phyloP scores from a whole-genome alignment of 257 asterid genomes.

The Primulina tabacum region DNA sequence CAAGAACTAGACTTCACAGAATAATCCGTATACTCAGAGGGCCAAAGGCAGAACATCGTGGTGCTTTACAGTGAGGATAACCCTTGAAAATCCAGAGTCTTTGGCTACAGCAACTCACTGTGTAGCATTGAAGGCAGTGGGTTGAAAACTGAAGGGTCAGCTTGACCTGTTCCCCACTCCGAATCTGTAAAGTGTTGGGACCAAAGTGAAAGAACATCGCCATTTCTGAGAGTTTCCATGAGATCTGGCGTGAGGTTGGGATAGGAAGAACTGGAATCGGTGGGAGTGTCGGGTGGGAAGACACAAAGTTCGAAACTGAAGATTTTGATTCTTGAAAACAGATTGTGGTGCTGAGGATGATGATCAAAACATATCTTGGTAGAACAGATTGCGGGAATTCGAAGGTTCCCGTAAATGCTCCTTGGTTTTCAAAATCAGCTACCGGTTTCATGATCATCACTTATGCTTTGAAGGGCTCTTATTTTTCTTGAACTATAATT shows the following conservation, averaged over 20 bases:
- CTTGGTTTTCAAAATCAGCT: conserved; percentile 2
- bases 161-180: conserved; percentile 95
- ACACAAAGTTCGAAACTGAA: conserved; percentile 19
- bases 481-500: background rate
- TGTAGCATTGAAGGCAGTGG: conserved; percentile 60
- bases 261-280: conserved; percentile 86
- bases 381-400: conserved; percentile 27
- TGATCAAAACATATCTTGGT: background rate
- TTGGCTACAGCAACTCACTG: conserved; percentile 88
- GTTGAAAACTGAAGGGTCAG: conserved; percentile 72
- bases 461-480: background rate
- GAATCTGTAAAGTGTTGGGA: conserved; percentile 72
- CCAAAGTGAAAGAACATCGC: conserved; percentile 90
- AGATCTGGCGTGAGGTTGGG: conserved; percentile 67
- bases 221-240: conserved; percentile 95
- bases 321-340: conserved; percentile 22
- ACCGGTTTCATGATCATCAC: conserved; percentile 19
- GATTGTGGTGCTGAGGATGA: conserved; percentile 24
- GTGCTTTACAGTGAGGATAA: conserved; percentile 79
- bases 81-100: conserved; percentile 59
- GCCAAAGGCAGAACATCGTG: conserved; percentile 97
- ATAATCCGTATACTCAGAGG: conserved; percentile 78
- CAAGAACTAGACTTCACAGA: conserved; percentile 81
- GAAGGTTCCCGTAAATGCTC: conserved; percentile 1
- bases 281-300: conserved; percentile 39